Evolutionary conservation across 2,329 filamentous ascomycete species (phyloP).

Genomic region (Septoria petroselini): DNA sequence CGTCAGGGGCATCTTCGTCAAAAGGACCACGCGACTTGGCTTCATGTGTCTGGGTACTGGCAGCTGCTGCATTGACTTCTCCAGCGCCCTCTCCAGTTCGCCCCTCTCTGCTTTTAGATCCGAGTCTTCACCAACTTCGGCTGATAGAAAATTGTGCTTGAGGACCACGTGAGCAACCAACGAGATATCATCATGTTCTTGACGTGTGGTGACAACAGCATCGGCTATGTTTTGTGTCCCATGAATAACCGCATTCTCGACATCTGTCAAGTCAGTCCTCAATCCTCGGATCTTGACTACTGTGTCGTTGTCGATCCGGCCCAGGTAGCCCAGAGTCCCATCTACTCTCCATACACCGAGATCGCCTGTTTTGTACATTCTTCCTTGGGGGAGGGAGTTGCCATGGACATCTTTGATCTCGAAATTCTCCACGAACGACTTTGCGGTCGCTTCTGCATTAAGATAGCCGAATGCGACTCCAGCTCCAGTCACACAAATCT

Average conservation of each 20-base stretch:
- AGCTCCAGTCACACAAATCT: conserved; percentile 44
- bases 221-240: conserved; percentile 31
- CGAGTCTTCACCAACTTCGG: too few species aligned
- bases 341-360: conserved; percentile 37
- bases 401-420: conserved; percentile 3
- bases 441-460: conserved; percentile 19
- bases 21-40: conserved; percentile 34
- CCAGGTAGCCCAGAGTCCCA: conserved; percentile 39
- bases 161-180: conserved; percentile 42
- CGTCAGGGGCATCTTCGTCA: conserved; percentile 33
- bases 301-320: conserved; percentile 44
- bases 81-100: conserved; percentile 18
- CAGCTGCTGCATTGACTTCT: conserved; percentile 27
- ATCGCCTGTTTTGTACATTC: conserved; percentile 45
- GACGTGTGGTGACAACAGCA: conserved; percentile 27
- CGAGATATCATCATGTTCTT: conserved; percentile 23
- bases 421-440: conserved; percentile 17
- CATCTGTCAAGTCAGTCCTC: conserved; percentile 49
- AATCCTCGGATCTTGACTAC: conserved; percentile 49
- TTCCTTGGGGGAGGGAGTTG: background rate
- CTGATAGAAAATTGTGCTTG: background rate
- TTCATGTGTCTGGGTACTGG: conserved; percentile 41
- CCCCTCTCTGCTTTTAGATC: background rate
- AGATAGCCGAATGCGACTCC: conserved; percentile 42
- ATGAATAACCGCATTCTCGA: conserved; percentile 39